These are phyloP conservation scores for Auricularia auricula-judae DNA, from an alignment of 768 basidiomycete genomes.

Conservation along the genomic window DNA sequence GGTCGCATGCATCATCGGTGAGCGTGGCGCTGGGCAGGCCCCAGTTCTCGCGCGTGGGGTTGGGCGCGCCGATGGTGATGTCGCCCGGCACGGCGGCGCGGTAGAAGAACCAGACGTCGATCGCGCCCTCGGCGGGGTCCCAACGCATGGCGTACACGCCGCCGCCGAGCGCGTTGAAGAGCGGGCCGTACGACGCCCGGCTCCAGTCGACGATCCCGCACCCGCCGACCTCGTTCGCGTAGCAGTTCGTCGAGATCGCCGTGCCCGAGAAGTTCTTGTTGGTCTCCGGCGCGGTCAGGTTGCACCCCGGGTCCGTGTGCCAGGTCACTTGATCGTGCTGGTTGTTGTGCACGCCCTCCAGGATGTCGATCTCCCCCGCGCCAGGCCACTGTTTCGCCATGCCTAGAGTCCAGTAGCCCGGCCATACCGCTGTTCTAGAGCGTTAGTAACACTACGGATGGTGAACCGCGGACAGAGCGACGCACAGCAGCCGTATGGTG, in stretches of 20 bases:
- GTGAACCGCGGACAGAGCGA: slow-evolving; percentile 4
- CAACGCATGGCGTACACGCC: slow-evolving; percentile 87
- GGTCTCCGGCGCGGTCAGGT: slow-evolving; percentile 33
- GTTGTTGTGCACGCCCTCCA: slow-evolving; percentile 79
- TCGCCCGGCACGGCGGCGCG: slow-evolving; percentile 65
- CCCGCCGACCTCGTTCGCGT: slow-evolving; percentile 52
- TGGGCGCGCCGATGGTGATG: slow-evolving; percentile 46
- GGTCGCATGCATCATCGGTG: slow-evolving; percentile 42
- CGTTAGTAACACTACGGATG: not conserved
- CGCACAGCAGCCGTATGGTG: slow-evolving; percentile 84
- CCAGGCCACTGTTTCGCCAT: not conserved
- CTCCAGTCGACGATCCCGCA: slow-evolving; percentile 76
- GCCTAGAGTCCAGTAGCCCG: slow-evolving; percentile 54
- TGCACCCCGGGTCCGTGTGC: slow-evolving; percentile 37
- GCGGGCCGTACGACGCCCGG: slow-evolving; percentile 70
- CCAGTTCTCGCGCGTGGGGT: slow-evolving; percentile 47
- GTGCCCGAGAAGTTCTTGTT: slow-evolving; percentile 43
- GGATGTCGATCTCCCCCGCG: slow-evolving; percentile 67
- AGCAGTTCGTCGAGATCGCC: slow-evolving; percentile 36
- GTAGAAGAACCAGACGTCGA: slow-evolving; percentile 77
- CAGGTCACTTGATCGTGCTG: slow-evolving; percentile 70
- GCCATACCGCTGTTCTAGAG: slow-evolving; percentile 54
- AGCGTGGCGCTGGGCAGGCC: slow-evolving; percentile 55
- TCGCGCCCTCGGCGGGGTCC: slow-evolving; percentile 50
- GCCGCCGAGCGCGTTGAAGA: slow-evolving; percentile 68